Conservation (phyloP, 441 rosid species). For the Bocquillonia castaneifolia region DNA sequence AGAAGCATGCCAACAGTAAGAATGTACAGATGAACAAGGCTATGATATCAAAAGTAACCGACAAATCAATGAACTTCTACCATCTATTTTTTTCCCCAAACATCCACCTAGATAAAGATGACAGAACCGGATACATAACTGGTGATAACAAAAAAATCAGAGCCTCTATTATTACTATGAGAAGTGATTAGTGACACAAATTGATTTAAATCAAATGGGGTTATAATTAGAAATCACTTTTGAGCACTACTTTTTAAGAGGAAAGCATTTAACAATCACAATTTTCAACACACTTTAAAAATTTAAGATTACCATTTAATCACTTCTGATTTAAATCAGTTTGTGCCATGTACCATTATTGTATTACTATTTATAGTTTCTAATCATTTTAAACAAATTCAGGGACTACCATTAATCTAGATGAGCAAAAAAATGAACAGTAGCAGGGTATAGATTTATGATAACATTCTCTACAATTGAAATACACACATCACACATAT, state of each 20-base stretch:
- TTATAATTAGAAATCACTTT: no score
- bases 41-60: background rate
- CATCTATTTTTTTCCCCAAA: background rate
- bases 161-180: background rate
- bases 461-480: background rate
- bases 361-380: conserved; percentile 1
- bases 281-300: no score
- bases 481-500: background rate
- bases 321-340: no score
- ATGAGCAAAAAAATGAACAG: background rate
- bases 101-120: background rate
- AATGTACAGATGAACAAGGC: background rate
- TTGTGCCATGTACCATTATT: no score
- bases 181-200: no score
- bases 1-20: background rate
- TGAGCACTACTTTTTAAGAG: no score
- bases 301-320: no score
- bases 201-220: no score
- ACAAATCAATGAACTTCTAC: background rate
- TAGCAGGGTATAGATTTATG: background rate
- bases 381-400: conserved; percentile 8
- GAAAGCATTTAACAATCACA: no score
- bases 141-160: background rate
- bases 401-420: background rate
- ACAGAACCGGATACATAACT: background rate